Evolutionary conservation across 2,329 filamentous ascomycete genomes (phyloP).

Genomic region (Lecanicillium sp.): DNA sequence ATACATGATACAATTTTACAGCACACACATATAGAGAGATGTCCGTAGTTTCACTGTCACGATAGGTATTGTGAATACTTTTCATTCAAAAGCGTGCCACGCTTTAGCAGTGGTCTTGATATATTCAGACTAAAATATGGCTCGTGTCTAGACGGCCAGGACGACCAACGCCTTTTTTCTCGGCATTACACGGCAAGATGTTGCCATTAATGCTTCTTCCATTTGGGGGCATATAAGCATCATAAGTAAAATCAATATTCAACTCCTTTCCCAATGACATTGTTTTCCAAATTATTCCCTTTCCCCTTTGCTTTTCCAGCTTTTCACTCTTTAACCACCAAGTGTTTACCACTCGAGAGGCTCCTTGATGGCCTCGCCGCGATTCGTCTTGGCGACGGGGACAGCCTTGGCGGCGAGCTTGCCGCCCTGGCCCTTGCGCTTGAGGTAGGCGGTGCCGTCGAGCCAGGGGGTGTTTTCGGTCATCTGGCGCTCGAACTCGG

Average conservation of each 20-base stretch:
- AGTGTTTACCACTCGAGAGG: slow-evolving; percentile 75
- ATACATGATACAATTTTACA: too few relatives aligned
- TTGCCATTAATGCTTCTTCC: background rate
- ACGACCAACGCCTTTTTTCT: background rate
- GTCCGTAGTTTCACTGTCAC: too few relatives aligned
- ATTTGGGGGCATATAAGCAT: background rate
- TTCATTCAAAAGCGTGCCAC: too few relatives aligned
- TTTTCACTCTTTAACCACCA: background rate
- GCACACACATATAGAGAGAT: too few relatives aligned
- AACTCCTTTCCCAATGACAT: slow-evolving; percentile 13
- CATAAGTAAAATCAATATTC: background rate
- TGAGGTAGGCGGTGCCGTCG: slow-evolving; percentile 78
- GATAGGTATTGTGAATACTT: too few relatives aligned
- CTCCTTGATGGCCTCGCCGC: slow-evolving; percentile 76
- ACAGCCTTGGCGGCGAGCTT: slow-evolving; percentile 53
- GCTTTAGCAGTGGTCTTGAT: background rate
- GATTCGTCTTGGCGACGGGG: slow-evolving; percentile 81
- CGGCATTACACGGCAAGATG: background rate
- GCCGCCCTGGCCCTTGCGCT: slow-evolving; percentile 48
- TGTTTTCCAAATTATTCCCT: background rate
- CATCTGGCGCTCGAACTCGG: slow-evolving; percentile 71
- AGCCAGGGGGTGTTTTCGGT: slow-evolving; percentile 81
- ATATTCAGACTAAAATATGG: background rate
- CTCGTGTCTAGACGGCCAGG: background rate
- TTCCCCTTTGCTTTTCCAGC: too few relatives aligned